Evolutionary conservation across 2,329 filamentous ascomycete genomes (phyloP), one percentile per base, ranked within the genome.

Genomic region (Conoideocrella luteorostrata): DNA sequence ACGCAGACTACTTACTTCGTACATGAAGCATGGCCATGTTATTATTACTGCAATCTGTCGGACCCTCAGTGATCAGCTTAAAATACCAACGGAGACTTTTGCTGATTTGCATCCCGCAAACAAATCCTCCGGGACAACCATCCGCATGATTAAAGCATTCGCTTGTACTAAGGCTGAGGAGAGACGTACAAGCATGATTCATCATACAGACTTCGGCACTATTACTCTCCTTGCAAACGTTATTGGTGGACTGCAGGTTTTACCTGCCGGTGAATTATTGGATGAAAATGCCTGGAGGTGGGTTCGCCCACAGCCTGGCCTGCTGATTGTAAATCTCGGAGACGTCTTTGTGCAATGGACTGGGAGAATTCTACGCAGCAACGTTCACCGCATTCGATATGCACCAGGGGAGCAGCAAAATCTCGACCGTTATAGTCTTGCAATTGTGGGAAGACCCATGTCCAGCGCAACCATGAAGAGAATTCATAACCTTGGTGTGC

Each of bases 201-300:
- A 57, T 15, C 61, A 68, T 37, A 64, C 60, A 2, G 63, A 65
- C 43, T 61, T 65, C 35, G 64, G 64, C 2, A 57, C 55, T 5
- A 53, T 66, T 11, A 66, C 65, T 1, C 50, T 66, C 0, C 56
- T 66, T 2, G 61, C 61, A 41, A 63, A 66, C 35, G 47, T 62
- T 3, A 30, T 61, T 3, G 63, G 63, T 13, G 63, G 63, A 0
- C 50, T 67, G 15, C 64, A 67, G 50, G 56, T 66, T 17, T 53
- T 65, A 1, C 43, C 49, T 0, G 56, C 55, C 0, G 52, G 53
- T 9, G 37, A 39, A 5, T 35, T 39, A 2, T 24, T 50, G 11
- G 48, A 53, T 9, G 42, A 47, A 10, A 37, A 12, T 5, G 52
- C 50, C 0, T 57, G 55, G 56, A 37, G 35, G 9, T 56, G 50